phyloP scores from a whole-genome alignment of 1,139 yeast species.

The Yamadazyma sp. region DNA sequence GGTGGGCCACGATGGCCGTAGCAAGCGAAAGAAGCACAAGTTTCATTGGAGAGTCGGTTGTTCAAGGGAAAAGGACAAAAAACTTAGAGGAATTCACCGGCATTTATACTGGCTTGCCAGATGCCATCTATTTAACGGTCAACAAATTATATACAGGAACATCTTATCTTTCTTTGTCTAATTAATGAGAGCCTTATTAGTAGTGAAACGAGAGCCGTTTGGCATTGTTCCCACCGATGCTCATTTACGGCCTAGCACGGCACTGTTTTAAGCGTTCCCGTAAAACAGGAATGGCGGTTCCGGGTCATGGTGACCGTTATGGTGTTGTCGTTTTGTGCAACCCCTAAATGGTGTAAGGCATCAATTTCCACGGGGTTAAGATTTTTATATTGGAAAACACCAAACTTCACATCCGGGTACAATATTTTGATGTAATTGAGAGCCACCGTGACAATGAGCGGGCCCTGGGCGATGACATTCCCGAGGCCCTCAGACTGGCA shows the following conservation, averaged over 20 bases:
- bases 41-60: not conserved
- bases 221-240: too few relatives aligned
- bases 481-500: slow-evolving; percentile 61
- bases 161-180: too few relatives aligned
- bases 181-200: too few relatives aligned
- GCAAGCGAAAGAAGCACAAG: slow-evolving; percentile 3
- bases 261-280: not conserved
- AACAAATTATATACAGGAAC: not conserved
- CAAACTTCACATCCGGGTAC: slow-evolving; percentile 12
- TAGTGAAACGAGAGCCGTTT: not conserved
- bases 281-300: slow-evolving; percentile 1
- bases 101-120: not conserved
- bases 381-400: slow-evolving; percentile 48
- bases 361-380: slow-evolving; percentile 33
- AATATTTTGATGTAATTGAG: slow-evolving; percentile 46
- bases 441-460: slow-evolving; percentile 62
- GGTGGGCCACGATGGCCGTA: slow-evolving; percentile 2
- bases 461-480: slow-evolving; percentile 74
- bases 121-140: not conserved
- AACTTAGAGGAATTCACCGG: not conserved
- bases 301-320: not conserved
- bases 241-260: too few relatives aligned
- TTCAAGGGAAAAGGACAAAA: not conserved
- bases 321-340: not conserved
- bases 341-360: slow-evolving; percentile 1